Base-by-base conservation (phyloP, 2,329 filamentous ascomycete species). In the Sporothrix pseudoabietina region DNA sequence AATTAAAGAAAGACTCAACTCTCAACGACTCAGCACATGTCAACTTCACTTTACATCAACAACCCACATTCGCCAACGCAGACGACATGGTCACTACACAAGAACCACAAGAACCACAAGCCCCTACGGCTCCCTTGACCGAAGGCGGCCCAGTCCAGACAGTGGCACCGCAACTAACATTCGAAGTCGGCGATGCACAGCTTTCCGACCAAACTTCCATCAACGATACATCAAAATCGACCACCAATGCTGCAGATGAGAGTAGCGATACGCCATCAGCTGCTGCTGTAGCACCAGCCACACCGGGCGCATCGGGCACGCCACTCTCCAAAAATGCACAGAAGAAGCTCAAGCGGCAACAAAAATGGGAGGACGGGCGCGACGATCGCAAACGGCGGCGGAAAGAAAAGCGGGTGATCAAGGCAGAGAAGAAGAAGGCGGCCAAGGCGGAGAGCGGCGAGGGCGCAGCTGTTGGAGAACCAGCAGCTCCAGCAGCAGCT, bases 251-350 rank as follows among this genome's bases (percentile, higher is more conserved):
- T 65, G 59, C 59, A 14, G 35, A n/a, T 41, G 39, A 26, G 35
- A 44, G 1, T 26, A 10, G 10, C 12, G 9, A 4, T 1, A 41
- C 59, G 4, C 35, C 35, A 44, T 65, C 12, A n/a, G 35, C 47
- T 16, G 44, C 26, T 3, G 14, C 59, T 3, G 30, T 10, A 2
- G 41, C 47, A 55, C 71, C 74, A 61, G 71, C 49, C 39, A 44
- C 74, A 6, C 32, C 35, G 35, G 71, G 19, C 26, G 30, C 74
- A 14, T 16, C 69, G 12, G 68, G 39, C 16, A 61, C 61, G 14
- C 74, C 77, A 4, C 61, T 98, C 70, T 97, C 95, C 22, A 98
- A 98, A 79, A 97, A 91, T 78, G 92, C 95, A 77, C 84, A 91
- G 74, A 97, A 97, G 82, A 95, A 94, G 79, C 84, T 94, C 71